phyloP scores from a whole-genome alignment of 306 rosid genomes.

The Sophora flavescens region DNA sequence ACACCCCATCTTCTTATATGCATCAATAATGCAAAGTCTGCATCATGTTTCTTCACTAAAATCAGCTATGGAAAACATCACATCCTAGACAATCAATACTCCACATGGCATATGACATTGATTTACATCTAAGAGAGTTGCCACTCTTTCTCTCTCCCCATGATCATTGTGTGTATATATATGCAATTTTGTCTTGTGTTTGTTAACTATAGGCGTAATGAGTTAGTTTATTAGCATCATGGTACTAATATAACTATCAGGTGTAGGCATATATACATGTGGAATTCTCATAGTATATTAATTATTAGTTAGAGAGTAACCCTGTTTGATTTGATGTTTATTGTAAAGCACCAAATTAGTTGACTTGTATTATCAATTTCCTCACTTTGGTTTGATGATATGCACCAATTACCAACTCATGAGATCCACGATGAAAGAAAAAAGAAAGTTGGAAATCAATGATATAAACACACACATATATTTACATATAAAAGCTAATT shows the following conservation, averaged over 20 bases:
- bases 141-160: not conserved
- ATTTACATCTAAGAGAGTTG: constrained; percentile 19
- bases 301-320: constrained; percentile 1
- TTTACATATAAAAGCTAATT: constrained; percentile 1
- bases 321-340: constrained; percentile 35
- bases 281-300: not conserved
- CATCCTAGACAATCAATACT: constrained; percentile 42
- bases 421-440: constrained; percentile 19
- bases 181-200: not conserved
- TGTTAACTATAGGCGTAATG: not conserved
- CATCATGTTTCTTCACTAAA: constrained; percentile 40
- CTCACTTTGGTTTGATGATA: constrained; percentile 19
- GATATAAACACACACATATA: not conserved
- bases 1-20: not conserved
- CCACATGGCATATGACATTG: constrained; percentile 36
- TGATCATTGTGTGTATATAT: not conserved
- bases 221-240: not conserved
- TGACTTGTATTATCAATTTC: constrained; percentile 18
- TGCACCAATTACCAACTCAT: not conserved
- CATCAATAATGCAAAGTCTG: constrained; percentile 32
- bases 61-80: constrained; percentile 10
- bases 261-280: not conserved
- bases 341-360: not conserved
- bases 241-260: not conserved
- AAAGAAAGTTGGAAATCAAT: constrained; percentile 27